These are phyloP conservation scores for Colletotrichum nymphaeae DNA, from an alignment of 2,329 filamentous ascomycete genomes.

Conservation along the genomic window DNA sequence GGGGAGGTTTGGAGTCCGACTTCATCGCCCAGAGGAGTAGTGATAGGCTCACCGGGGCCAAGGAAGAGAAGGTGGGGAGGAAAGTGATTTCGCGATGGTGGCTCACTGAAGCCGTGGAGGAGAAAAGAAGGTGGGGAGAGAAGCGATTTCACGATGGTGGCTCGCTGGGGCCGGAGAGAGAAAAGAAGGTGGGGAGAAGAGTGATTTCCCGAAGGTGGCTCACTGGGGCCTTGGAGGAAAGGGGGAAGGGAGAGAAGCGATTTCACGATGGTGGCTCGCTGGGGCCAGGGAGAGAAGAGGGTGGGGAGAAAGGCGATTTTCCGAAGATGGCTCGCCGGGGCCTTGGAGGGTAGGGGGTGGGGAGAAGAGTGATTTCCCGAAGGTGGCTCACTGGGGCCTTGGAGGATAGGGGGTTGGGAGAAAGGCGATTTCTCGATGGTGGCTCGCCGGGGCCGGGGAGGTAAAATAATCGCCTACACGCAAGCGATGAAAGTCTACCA, in stretches of 20 bases:
- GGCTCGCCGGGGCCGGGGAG: not conserved
- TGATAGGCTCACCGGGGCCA: constrained; percentile 23
- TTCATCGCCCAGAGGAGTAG: constrained; percentile 22
- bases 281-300: not conserved
- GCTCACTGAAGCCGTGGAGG: not conserved
- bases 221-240: not conserved
- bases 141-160: not conserved
- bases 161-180: not conserved
- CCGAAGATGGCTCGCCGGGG: constrained; percentile 1
- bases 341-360: not conserved
- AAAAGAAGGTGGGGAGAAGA: not conserved
- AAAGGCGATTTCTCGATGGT: not conserved
- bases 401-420: not conserved
- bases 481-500: not conserved
- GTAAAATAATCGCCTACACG: not conserved
- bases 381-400: not conserved
- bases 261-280: not conserved
- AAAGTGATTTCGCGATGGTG: not conserved
- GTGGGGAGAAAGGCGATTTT: not conserved
- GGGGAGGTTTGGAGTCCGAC: constrained; percentile 31
- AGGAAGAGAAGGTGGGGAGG: not conserved
- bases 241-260: not conserved
- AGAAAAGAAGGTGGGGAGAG: not conserved
- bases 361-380: not conserved
- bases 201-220: not conserved